Base-by-base conservation (phyloP, 305 asterid species). In the Fraxinus albicans region DNA sequence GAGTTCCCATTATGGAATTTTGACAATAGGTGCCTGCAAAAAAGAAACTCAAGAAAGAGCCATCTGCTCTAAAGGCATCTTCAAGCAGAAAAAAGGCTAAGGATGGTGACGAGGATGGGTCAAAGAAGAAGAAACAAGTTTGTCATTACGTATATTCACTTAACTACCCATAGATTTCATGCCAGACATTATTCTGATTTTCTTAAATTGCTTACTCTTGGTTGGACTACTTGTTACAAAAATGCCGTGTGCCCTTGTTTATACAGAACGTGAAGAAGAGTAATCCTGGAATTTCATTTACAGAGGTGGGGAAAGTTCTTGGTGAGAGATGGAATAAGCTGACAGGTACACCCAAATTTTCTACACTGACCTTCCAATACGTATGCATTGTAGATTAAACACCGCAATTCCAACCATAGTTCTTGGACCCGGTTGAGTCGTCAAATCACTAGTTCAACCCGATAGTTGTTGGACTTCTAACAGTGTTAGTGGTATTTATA, bases 261-360 rank as follows among this genome's bases (percentile, higher is more conserved):
- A 35, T 77, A 82, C 91, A 96, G 99, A 91, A 88, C 86, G 84
- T 93, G 88, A 95, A 86, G 93, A 95, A 90, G 89, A 91, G 84
- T 53, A 88, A 89, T 82, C 97, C 98, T 4, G 99, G 97, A 83
- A 92, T 93, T 74, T 2, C 90, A 17, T 92, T 92, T 80, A 88
- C 93, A 1, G 97, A 95, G 5, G 82, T 92, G 53, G 98, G 95
- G 65, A 93, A 85, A 88, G 96, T 86, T 72, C 93, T 95, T 27
- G 98, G 98, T n/a, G 99, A 95, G 67, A 88, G 93, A 87, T 95
- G 98, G 99, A 89, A 94, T 58, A 96, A 94, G 88, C 65, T 96
- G 90, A 91, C 99, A 90, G 97, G 97, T 93, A 83, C 70, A 83
- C 25, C 76, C 25, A 75, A 27, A 29, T 13, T 70, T 50, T 7